Base-by-base conservation (phyloP, 352 stramenopile species). In the Pythium sukuiense region DNA sequence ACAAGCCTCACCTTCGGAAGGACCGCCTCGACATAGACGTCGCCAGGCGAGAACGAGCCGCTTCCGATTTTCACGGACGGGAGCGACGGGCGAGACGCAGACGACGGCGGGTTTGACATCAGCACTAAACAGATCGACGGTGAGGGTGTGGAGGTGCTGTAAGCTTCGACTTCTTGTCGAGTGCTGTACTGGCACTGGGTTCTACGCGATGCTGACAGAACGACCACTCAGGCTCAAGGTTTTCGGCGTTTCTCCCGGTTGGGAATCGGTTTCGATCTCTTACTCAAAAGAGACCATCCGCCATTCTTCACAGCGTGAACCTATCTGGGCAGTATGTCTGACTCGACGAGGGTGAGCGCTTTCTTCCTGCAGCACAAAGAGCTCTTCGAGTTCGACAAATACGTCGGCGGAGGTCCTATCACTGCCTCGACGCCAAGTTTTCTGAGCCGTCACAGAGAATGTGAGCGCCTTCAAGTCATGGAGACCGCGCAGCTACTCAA, bases 281-380 rank as follows among this genome's bases (percentile, higher is more conserved):
- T 24, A 24, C 20, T 24, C 0, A 24, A 24, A 24, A 24, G 20
- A 24, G 20, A 24, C 20, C 20, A 24, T 24, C 20, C 20, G 20
- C 20, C 20, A 24, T 24, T 24, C 20, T 24, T 24, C 20, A 24
- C 20, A 24, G 20, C 20, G 20, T 24, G 20, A 24, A 24, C 20
- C 0, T 24, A 24, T 24, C 20, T 24, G 20, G 20, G 20, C 20
- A 24, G 20, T 14, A 41, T n/a, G 20, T 70, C 70, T 41, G 4
- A 9, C 57, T 45, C 39, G 56, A 59, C 3, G 13, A 26, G 20
- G 20, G 65, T 73, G 32, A 59, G 35, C 14, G 48, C 59, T 16
- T 90, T 94, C 73, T 92, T 92, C 52, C 50, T 74, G 27, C 63
- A 70, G 53, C 66, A 90, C 71, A 81, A 84, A 55, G 71, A 89